Evolutionary conservation across 2,329 filamentous ascomycete species (phyloP).

Genomic region (Fusarium protoensiforme): DNA sequence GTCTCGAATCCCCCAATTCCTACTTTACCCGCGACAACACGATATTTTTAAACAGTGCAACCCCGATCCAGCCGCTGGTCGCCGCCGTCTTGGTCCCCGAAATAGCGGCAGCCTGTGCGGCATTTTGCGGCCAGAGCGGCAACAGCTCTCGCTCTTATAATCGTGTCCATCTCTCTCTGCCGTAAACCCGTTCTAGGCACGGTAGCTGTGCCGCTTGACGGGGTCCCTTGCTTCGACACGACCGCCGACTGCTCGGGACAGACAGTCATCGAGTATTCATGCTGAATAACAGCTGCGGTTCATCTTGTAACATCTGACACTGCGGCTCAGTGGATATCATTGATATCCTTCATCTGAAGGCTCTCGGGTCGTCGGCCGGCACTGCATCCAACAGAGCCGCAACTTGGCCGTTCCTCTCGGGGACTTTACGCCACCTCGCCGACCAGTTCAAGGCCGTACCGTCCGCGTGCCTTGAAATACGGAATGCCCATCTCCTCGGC

Average conservation of each 20-base stretch:
- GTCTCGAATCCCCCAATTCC: conserved; percentile 1
- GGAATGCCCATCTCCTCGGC: background rate
- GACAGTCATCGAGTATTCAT: background rate
- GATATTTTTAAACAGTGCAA: conserved; percentile 8
- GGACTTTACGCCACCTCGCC: background rate
- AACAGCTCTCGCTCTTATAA: background rate
- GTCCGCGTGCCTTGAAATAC: conserved; percentile 5
- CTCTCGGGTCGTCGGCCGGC: background rate
- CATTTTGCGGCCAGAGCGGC: conserved; percentile 22
- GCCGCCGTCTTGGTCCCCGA: background rate
- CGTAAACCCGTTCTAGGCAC: conserved; percentile 1
- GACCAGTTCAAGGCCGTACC: background rate
- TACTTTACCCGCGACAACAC: conserved; percentile 11
- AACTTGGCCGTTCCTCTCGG: conserved; percentile 5
- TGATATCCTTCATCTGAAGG: background rate
- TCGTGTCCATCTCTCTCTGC: background rate
- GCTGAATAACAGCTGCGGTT: background rate
- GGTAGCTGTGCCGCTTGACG: background rate
- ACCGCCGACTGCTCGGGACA: background rate
- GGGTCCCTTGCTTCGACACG: conserved; percentile 19
- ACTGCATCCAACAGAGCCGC: background rate
- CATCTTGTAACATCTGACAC: background rate
- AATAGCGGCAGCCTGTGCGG: conserved; percentile 20
- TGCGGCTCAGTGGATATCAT: background rate
- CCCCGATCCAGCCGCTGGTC: conserved; percentile 21